Conservation (phyloP, 2,329 filamentous ascomycete genomes). For the Nigrospora sphaerica region DNA sequence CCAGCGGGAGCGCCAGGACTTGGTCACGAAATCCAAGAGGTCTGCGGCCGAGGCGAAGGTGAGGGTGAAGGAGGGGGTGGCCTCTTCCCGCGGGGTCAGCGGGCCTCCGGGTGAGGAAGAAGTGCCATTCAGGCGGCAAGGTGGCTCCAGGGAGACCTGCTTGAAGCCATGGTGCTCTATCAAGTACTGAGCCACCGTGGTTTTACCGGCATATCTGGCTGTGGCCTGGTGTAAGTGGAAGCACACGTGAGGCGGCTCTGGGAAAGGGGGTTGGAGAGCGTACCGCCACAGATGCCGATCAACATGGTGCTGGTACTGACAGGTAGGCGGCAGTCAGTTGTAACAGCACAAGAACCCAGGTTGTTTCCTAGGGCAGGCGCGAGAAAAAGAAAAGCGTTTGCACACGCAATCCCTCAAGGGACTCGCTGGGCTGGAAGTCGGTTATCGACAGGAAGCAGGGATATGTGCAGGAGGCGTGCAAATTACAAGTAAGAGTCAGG, state of each 20-base stretch:
- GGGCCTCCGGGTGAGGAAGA: not conserved
- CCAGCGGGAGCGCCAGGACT: constrained; percentile 75
- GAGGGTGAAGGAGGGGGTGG: constrained; percentile 12
- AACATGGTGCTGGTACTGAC: constrained; percentile 27
- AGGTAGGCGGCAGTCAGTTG: no score
- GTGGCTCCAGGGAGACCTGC: constrained; percentile 52
- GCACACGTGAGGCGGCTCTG: constrained; percentile 5
- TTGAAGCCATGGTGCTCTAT: constrained; percentile 78
- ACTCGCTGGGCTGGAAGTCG: no score
- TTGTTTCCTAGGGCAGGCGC: no score
- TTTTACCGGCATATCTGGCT: constrained; percentile 93
- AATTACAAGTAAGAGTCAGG: no score
- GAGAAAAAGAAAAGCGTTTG: no score
- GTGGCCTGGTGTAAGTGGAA: constrained; percentile 2
- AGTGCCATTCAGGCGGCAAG: not conserved
- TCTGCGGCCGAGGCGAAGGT: constrained; percentile 56
- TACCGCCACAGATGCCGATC: constrained; percentile 43
- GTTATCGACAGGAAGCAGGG: no score
- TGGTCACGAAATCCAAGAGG: constrained; percentile 80
- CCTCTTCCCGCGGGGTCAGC: not conserved
- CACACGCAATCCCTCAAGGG: no score
- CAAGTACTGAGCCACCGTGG: constrained; percentile 81
- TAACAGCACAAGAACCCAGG: no score
- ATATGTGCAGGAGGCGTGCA: no score
- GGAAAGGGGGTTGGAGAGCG: constrained; percentile 5